A percentile compares a stretch with the other conserved stretches of the same genome.
phyloP scores from a whole-genome alignment of 2,329 filamentous ascomycete species.

The Calonectria ilicicola region DNA sequence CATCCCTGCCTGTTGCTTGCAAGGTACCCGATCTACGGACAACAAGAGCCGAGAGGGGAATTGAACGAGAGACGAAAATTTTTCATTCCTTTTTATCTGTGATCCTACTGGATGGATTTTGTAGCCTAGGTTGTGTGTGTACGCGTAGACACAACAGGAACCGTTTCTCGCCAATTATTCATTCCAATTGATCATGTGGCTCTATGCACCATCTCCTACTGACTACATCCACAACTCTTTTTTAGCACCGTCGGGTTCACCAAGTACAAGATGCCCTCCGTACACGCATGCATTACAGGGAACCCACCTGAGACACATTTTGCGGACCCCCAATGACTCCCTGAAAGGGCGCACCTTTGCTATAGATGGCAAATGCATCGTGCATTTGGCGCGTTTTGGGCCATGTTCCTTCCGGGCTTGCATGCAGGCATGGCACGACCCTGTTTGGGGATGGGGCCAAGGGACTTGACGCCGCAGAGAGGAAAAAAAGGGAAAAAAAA shows the following conservation, averaged over 20 bases:
- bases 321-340: background rate
- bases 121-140: background rate
- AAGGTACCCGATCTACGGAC: conserved; percentile 25
- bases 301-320: conserved; percentile 6
- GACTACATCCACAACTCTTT: background rate
- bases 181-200: background rate
- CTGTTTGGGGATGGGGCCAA: background rate
- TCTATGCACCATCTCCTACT: background rate
- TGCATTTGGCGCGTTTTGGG: conserved; percentile 5
- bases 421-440: conserved; percentile 40
- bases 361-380: background rate
- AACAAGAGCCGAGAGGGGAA: conserved; percentile 7
- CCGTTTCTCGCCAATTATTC: background rate
- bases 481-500: background rate
- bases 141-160: background rate
- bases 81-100: background rate
- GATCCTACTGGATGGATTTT: background rate
- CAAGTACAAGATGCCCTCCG: background rate
- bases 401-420: conserved; percentile 18
- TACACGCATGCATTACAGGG: background rate
- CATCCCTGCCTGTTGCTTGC: conserved; percentile 19
- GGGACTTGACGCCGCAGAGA: conserved; percentile 1
- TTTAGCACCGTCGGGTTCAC: background rate
- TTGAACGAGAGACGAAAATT: conserved; percentile 6
- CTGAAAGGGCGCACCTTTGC: background rate